phyloP scores from a whole-genome alignment of 2,329 filamentous ascomycete genomes.

The Fonsecaea multimorphosa region DNA sequence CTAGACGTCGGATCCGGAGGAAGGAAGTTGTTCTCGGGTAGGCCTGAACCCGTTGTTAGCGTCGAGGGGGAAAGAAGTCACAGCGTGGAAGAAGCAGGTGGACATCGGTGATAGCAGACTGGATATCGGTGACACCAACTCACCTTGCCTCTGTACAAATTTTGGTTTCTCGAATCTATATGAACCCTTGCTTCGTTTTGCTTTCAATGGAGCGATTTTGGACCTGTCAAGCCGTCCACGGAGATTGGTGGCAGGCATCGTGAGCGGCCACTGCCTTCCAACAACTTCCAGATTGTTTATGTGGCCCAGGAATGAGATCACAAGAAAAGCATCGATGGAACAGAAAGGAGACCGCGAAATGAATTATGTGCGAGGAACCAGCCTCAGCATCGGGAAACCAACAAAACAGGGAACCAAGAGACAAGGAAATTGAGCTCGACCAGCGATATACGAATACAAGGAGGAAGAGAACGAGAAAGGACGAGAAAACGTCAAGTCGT shows the following conservation, averaged over 20 bases:
- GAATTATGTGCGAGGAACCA: constrained; percentile 17
- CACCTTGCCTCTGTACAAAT: constrained; percentile 7
- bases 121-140: not conserved
- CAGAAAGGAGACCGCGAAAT: not conserved
- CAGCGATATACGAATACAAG: not conserved
- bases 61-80: not conserved
- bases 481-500: constrained; percentile 3
- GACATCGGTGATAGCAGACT: not conserved
- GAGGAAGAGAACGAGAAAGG: constrained; percentile 6
- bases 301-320: not conserved
- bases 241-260: not conserved
- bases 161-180: not conserved
- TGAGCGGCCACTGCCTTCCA: not conserved
- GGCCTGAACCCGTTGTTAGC: not conserved
- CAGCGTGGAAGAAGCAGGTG: not conserved
- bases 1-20: not conserved
- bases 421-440: constrained; percentile 3
- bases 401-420: not conserved
- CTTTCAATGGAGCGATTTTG: not conserved
- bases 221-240: constrained; percentile 8
- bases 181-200: not conserved
- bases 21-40: not conserved
- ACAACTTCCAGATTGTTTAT: not conserved
- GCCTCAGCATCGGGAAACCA: constrained; percentile 6
- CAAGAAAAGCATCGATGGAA: constrained; percentile 7